Evolutionary conservation across 179 eudicot species (phyloP), one percentile per base, ranked within the genome.

Genomic region (Drosera spatulata): DNA sequence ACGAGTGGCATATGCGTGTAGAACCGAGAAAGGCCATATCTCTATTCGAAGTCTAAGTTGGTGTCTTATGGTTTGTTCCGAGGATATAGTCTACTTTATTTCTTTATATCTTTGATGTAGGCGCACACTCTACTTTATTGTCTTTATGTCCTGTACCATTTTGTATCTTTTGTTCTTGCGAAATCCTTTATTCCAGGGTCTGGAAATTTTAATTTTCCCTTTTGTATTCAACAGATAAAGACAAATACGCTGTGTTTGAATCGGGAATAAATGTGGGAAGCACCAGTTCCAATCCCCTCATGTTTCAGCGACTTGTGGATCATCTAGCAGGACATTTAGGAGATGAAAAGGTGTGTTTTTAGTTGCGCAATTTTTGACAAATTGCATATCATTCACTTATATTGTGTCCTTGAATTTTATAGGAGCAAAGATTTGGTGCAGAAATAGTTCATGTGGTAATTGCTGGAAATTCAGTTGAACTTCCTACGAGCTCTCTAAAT

Each of bases 241-340:
- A 91, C 80, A 91, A 88, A 60, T 88, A 77, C 61, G 91, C 88
- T 15, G 95, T 88, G 57, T 77, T 91, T 61, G 69, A 82, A 63
- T 91, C 98, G 41, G 91, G 96, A 11, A 66, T 91, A 65, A 79
- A 82, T 64, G 77, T 82, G 55, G 98, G 96, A 58, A 75, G 83
- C 74, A 77, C 70, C 77, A 65, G 76, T 46, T 76, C 85, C 50
- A 85, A 88, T 62, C 98, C 98, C 62, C 91, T 91, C 57, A 85
- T 79, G 68, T 77, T 77, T 62, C 96, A 91, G 87, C 89, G 88
- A 55, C 77, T 91, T 68, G 86, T 88, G 55, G 98, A 91, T 75
- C 98, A 91, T 71, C 80, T 91, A 66, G 88, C 96, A 46, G 98
- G 98, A 47, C 88, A 91, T 76, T 76, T 88, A 50, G 98, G 98